Percentiles rank a stretch among this genome's conserved stretches.
Conservation (phyloP, 2,329 filamentous ascomycete species). For the Monilinia polystroma region DNA sequence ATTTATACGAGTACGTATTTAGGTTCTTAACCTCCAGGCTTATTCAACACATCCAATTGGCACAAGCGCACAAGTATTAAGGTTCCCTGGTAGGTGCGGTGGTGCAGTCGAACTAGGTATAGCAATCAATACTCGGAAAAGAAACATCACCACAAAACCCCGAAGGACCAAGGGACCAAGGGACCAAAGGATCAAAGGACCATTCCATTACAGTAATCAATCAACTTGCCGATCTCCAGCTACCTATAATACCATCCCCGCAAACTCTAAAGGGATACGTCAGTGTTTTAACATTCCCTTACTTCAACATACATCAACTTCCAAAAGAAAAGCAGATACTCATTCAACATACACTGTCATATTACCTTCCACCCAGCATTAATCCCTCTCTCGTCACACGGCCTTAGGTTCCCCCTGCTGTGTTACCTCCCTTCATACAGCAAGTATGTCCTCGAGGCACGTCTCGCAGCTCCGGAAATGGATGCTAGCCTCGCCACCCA, state of each 20-base stretch:
- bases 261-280: constrained; percentile 7
- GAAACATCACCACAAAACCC: not conserved
- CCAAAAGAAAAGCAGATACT: not conserved
- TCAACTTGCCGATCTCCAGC: not conserved
- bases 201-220: not conserved
- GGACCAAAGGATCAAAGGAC: too few species aligned
- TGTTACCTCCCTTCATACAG: not conserved
- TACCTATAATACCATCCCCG: not conserved
- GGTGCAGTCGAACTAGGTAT: too few species aligned
- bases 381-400: constrained; percentile 7
- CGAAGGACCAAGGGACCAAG: not conserved
- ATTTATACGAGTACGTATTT: too few species aligned
- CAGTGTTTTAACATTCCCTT: constrained; percentile 1
- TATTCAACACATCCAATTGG: not conserved
- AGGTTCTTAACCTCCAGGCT: too few species aligned
- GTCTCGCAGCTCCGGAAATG: constrained; percentile 66
- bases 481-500: constrained; percentile 83
- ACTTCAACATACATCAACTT: not conserved
- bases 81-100: too few species aligned
- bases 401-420: not conserved
- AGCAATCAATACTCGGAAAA: constrained; percentile 1
- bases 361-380: not conserved
- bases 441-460: constrained; percentile 51
- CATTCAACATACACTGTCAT: not conserved
- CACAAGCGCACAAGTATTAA: not conserved